A percentile compares a stretch with the other conserved stretches of the same genome.
Evolutionary conservation across 2,329 filamentous ascomycete species (phyloP).

Genomic region (Pseudogymnoascus destructans): DNA sequence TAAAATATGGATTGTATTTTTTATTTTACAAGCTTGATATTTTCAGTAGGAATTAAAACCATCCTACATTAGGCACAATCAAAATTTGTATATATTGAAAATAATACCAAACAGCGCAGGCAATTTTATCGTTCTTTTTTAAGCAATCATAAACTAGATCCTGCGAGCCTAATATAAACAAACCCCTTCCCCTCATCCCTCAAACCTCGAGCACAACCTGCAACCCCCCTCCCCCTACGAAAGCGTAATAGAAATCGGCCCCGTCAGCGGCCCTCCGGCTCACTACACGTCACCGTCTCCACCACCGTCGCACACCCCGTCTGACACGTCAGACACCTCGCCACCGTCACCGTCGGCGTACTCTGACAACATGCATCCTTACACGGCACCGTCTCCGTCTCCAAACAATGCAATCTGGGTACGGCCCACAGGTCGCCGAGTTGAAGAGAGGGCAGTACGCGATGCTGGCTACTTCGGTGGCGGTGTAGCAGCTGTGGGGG

Average conservation of each 20-base stretch:
- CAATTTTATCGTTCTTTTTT: neutral
- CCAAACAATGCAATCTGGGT: conserved; percentile 15
- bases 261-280: neutral
- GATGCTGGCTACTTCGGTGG: neutral
- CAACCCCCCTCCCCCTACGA: neutral
- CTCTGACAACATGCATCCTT: conserved; percentile 29
- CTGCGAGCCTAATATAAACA: neutral
- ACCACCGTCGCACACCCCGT: conserved; percentile 21
- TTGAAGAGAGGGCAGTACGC: conserved; percentile 9
- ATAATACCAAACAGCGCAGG: neutral
- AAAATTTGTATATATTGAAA: neutral
- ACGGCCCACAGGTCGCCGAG: conserved; percentile 8
- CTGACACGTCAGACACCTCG: conserved; percentile 20
- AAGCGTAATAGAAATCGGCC: neutral
- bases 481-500: neutral
- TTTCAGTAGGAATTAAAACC: no score
- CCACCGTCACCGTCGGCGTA: conserved; percentile 24
- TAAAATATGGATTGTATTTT: no score
- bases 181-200: neutral
- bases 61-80: no score
- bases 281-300: conserved; percentile 13
- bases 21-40: no score
- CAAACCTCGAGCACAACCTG: neutral
- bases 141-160: neutral
- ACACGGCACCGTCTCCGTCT: conserved; percentile 28